Evolutionary conservation across 768 basidiomycete genomes (phyloP).

Genomic region (Calvatia gigantea): DNA sequence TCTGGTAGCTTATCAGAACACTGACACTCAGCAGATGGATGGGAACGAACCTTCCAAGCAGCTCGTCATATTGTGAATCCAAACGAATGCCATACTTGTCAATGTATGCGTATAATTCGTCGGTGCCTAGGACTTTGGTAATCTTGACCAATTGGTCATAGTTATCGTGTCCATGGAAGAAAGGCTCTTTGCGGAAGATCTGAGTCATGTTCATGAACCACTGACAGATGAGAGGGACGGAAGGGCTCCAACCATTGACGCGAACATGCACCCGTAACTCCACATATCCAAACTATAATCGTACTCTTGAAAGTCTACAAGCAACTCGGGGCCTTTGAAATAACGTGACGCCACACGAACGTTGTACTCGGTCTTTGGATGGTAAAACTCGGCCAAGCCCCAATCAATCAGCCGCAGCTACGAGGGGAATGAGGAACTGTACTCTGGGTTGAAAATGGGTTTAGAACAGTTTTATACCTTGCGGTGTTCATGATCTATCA

Average conservation of each 20-base stretch:
- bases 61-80: constrained; percentile 94
- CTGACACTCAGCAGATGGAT: neutral
- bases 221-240: constrained; percentile 9
- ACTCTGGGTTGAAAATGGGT: constrained; percentile 5
- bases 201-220: constrained; percentile 26
- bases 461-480: constrained; percentile 55
- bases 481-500: constrained; percentile 98
- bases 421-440: constrained; percentile 10
- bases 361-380: constrained; percentile 96
- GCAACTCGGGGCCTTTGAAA: constrained; percentile 95
- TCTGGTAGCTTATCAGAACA: constrained; percentile 32
- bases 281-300: constrained; percentile 99
- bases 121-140: constrained; percentile 94
- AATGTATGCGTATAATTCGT: constrained; percentile 88
- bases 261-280: constrained; percentile 99
- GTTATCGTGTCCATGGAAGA: constrained; percentile 99
- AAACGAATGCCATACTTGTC: constrained; percentile 96
- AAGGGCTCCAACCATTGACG: constrained; percentile 76
- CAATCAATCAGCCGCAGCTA: constrained; percentile 97
- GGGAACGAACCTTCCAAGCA: constrained; percentile 70
- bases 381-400: constrained; percentile 98
- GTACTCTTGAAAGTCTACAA: constrained; percentile 98
- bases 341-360: constrained; percentile 96
- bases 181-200: constrained; percentile 99
- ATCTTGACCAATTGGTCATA: constrained; percentile 99